A percentile compares a stretch with the other conserved stretches of the same genome.
phyloP scores from a whole-genome alignment of 306 rosid species.

The Casuarina equisetifolia region DNA sequence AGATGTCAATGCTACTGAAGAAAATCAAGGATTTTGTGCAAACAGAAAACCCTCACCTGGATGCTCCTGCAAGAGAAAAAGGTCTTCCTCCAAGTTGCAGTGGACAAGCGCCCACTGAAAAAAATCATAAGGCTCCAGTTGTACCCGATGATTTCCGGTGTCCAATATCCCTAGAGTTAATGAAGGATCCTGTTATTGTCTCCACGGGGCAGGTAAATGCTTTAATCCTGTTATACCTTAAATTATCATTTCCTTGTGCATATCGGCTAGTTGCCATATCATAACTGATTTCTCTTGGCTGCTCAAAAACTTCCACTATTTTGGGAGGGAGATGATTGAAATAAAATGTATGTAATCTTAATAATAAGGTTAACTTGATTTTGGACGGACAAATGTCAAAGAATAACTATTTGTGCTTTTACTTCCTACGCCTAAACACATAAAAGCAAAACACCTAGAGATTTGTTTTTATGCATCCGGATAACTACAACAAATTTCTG shows the following conservation, averaged over 20 bases:
- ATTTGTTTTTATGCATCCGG: slow-evolving; percentile 21
- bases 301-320: background rate
- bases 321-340: slow-evolving; percentile 18
- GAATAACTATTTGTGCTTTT: slow-evolving; percentile 13
- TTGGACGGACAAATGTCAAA: slow-evolving; percentile 12
- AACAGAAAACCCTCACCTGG: slow-evolving; percentile 66
- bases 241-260: background rate
- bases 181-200: slow-evolving; percentile 97
- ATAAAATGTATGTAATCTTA: slow-evolving; percentile 11
- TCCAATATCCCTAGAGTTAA: slow-evolving; percentile 93
- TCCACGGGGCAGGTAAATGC: slow-evolving; percentile 95
- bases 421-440: slow-evolving; percentile 7
- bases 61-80: slow-evolving; percentile 45
- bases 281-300: slow-evolving; percentile 10
- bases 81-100: slow-evolving; percentile 46
- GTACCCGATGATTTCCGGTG: slow-evolving; percentile 94
- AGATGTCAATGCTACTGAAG: slow-evolving; percentile 78
- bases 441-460: slow-evolving; percentile 3
- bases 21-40: slow-evolving; percentile 78
- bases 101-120: slow-evolving; percentile 47
- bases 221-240: no score
- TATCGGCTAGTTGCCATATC: slow-evolving; percentile 2
- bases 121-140: slow-evolving; percentile 48
- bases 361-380: slow-evolving; percentile 9
- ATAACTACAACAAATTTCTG: slow-evolving; percentile 16